These are phyloP conservation scores for Chlorella variabilis DNA, from an alignment of 163 green algal genomes.

Conservation along the genomic window DNA sequence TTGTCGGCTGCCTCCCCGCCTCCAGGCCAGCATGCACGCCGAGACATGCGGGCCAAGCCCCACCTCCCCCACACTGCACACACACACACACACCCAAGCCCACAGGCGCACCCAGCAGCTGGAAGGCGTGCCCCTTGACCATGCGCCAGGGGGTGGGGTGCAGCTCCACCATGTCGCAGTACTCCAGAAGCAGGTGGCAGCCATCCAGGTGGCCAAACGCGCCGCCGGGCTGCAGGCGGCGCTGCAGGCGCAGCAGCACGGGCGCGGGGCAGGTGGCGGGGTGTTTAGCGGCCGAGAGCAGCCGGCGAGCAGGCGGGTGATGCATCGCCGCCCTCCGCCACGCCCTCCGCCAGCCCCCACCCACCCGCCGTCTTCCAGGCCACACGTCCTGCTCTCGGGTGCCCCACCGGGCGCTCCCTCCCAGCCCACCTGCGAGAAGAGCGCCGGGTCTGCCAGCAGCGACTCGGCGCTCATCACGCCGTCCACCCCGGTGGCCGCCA, in stretches of 20 bases:
- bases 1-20: too few relatives aligned
- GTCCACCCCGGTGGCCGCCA: slow-evolving; percentile 88
- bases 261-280: too few relatives aligned
- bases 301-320: too few relatives aligned
- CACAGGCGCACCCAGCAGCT: slow-evolving; percentile 76
- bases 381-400: too few relatives aligned
- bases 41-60: too few relatives aligned
- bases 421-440: slow-evolving; percentile 84
- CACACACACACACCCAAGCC: neutral
- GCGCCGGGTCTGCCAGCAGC: slow-evolving; percentile 91
- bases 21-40: too few relatives aligned
- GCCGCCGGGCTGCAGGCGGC: slow-evolving; percentile 26
- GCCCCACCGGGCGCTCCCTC: too few relatives aligned
- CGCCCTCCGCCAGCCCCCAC: too few relatives aligned
- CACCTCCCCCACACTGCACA: too few relatives aligned
- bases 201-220: slow-evolving; percentile 40
- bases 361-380: too few relatives aligned
- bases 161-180: slow-evolving; percentile 43
- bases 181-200: slow-evolving; percentile 64
- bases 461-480: slow-evolving; percentile 88
- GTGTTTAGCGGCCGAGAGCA: too few relatives aligned
- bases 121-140: slow-evolving; percentile 91
- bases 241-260: neutral
- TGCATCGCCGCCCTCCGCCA: too few relatives aligned
- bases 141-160: slow-evolving; percentile 87